These are phyloP conservation scores for Pezicula neosporulosa DNA, from an alignment of 2,329 filamentous ascomycete species.

Conservation along the genomic window DNA sequence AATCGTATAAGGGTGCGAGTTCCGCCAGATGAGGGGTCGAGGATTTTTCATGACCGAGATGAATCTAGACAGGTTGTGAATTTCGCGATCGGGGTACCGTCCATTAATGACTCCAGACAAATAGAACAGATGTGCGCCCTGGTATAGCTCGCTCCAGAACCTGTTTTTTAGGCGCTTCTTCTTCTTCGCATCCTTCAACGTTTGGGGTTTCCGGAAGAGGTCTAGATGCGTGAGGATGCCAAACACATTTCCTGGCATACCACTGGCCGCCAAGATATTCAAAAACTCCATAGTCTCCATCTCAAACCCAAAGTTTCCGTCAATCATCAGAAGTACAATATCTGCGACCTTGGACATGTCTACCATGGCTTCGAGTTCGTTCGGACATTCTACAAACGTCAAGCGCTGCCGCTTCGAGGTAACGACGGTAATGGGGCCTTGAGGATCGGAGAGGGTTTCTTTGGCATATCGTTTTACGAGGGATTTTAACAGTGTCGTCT, in stretches of 20 bases:
- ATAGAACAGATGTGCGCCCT: slow-evolving; percentile 96
- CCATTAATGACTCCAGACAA: slow-evolving; percentile 95
- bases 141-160: slow-evolving; percentile 95
- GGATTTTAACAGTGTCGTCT: slow-evolving; percentile 93
- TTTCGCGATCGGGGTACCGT: slow-evolving; percentile 91
- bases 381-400: slow-evolving; percentile 96
- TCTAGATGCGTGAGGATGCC: slow-evolving; percentile 95
- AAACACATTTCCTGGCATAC: slow-evolving; percentile 98
- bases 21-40: slow-evolving; percentile 91
- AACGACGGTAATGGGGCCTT: slow-evolving; percentile 91
- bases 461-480: slow-evolving; percentile 93
- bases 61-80: slow-evolving; percentile 93
- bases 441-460: slow-evolving; percentile 84
- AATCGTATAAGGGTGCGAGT: slow-evolving; percentile 90
- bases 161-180: slow-evolving; percentile 96
- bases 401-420: slow-evolving; percentile 93
- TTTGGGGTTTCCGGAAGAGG: slow-evolving; percentile 89
- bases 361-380: slow-evolving; percentile 93
- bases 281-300: slow-evolving; percentile 99
- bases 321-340: slow-evolving; percentile 96
- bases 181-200: slow-evolving; percentile 92
- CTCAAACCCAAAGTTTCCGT: slow-evolving; percentile 97
- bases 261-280: slow-evolving; percentile 86
- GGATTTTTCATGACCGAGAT: slow-evolving; percentile 99
- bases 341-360: slow-evolving; percentile 97